Evolutionary conservation across 176 grass and related monocot genomes (phyloP).

Genomic region (Secale cereale): DNA sequence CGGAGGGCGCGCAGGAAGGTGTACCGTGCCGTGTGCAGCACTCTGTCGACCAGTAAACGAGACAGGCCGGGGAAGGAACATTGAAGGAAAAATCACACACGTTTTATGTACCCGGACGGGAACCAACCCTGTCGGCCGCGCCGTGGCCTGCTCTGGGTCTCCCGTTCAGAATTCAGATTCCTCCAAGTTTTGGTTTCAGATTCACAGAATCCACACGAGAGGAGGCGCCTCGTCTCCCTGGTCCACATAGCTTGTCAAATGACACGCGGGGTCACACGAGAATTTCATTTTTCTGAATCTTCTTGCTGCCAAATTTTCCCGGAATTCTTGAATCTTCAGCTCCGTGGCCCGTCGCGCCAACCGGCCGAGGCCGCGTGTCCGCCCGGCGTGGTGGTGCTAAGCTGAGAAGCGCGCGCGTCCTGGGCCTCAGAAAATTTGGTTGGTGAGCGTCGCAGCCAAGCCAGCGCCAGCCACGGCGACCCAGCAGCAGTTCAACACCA

Average conservation of each 20-base stretch:
- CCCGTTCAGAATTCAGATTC: neutral
- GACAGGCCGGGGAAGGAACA: too few relatives aligned
- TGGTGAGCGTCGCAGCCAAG: constrained; percentile 10
- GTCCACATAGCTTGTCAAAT: neutral
- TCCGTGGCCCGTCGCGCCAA: too few relatives aligned
- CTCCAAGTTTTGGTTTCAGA: neutral
- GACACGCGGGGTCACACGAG: neutral
- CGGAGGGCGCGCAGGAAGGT: neutral
- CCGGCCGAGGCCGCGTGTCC: too few relatives aligned
- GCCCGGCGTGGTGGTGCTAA: too few relatives aligned
- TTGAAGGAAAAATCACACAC: neutral
- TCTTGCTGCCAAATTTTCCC: neutral
- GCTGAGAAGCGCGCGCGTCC: neutral
- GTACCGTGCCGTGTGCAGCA: too few relatives aligned
- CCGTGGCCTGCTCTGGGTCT: neutral
- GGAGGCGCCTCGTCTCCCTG: neutral
- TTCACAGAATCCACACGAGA: constrained; percentile 18
- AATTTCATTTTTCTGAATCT: neutral
- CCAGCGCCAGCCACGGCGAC: neutral
- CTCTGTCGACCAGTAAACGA: neutral
- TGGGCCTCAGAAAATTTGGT: constrained; percentile 41
- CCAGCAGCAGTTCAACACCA: constrained; percentile 15
- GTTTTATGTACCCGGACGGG: neutral
- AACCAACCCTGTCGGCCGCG: neutral
- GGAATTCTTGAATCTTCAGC: neutral